Evolutionary conservation across 2,329 filamentous ascomycete species (phyloP), one percentile per base, ranked within the genome.

Genomic region (Colletotrichum cuscutae): DNA sequence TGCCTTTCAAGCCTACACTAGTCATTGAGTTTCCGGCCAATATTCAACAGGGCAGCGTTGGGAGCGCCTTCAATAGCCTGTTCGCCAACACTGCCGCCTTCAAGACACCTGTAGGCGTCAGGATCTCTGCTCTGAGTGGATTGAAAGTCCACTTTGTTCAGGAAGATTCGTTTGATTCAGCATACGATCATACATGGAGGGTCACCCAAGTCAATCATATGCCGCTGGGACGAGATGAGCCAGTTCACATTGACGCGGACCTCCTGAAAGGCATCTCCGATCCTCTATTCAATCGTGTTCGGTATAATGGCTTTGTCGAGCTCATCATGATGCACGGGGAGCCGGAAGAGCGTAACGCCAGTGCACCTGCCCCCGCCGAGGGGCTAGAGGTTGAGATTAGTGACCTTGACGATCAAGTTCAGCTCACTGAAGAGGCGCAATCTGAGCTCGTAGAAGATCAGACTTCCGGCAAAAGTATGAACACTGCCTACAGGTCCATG

Each of bases 221-320:
- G 53, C 89, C 93, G 1, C 86, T 99, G 4, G 96, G 96, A 4
- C 92, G 93, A 60, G 95, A 98, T 79, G 96, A 98, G 82, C 94
- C 92, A 75, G 91, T 98, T 24, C 94, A 94, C 79, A 89, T 98
- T 75, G 89, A 93, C 59, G 90, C 93, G 28, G 91, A 95, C 71
- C 89, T 96, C 30, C 91, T 95, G 32, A 90, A 93, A 70, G 92
- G 94, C 75, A 89, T 95, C 46, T 89, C 90, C 26, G 96, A 98
- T 81, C 94, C 95, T 15, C 92, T 95, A 70, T 98, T 98, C 81
- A 93, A 92, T 11, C 89, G 94, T 32, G 87, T 95, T 30, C 90
- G 93, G 59, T 94, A 98, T 77, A 82, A 89, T 4, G 87, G 93
- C 68, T 88, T 92, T 74, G 86, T 97, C 63, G 94, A 97, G 76